These are phyloP conservation scores for Hirschfeldia incana DNA, from an alignment of 345 rosid species.

Conservation along the genomic window DNA sequence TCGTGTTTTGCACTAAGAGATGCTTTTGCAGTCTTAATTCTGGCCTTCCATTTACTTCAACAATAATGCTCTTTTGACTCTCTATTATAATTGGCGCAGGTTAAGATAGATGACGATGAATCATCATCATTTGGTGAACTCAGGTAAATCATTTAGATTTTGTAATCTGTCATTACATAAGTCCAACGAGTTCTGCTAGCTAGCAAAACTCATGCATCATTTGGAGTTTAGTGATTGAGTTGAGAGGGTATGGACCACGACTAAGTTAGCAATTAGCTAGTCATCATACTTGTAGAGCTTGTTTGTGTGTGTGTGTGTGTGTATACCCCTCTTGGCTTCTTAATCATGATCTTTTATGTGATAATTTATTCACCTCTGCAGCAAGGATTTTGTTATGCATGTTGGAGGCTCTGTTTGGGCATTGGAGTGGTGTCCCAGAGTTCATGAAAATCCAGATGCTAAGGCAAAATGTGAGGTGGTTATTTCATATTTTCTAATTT, in stretches of 20 bases:
- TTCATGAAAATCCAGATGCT: constrained; percentile 47
- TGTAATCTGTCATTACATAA: neutral
- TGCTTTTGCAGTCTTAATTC: neutral
- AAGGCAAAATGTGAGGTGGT: constrained; percentile 70
- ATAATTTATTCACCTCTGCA: constrained; percentile 42
- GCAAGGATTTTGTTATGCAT: constrained; percentile 78
- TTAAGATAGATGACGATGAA: constrained; percentile 21
- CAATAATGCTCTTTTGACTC: neutral
- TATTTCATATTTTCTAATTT: constrained; percentile 10
- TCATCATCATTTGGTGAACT: constrained; percentile 37
- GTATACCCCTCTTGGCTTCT: neutral
- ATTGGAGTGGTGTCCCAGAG: constrained; percentile 90
- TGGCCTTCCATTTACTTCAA: neutral
- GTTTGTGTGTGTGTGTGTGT: neutral
- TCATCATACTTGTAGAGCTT: constrained; percentile 1
- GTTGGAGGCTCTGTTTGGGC: constrained; percentile 95
- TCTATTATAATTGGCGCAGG: constrained; percentile 33
- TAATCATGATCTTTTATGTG: constrained; percentile 9
- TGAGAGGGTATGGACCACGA: neutral
- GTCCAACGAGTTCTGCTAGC: neutral
- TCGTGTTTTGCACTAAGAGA: neutral
- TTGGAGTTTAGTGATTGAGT: constrained; percentile 4
- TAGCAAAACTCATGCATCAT: neutral
- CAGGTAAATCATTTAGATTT: constrained; percentile 42
- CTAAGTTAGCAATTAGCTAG: neutral